These are phyloP conservation scores for Coemansia sp. DNA, from an alignment of 371 early-diverging fungal species.

Conservation along the genomic window DNA sequence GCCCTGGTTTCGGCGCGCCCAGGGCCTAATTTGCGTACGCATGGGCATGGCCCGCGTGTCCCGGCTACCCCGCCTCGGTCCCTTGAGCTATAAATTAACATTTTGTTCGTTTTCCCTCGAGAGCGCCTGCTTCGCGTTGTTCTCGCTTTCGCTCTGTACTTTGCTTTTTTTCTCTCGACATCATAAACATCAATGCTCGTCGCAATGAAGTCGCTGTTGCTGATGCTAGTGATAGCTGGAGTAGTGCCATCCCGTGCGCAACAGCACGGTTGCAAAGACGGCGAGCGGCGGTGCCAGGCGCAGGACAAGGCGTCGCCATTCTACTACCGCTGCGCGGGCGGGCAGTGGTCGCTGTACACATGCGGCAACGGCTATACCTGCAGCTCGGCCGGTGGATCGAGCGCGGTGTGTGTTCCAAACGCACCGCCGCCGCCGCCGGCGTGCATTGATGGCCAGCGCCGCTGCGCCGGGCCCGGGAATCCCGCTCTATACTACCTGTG, in stretches of 20 bases:
- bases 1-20: slow-evolving; percentile 1
- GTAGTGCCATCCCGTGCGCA: neutral
- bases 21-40: neutral
- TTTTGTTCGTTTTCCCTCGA: neutral
- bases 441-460: slow-evolving; percentile 35
- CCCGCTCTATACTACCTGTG: slow-evolving; percentile 37
- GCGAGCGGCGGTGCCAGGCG: slow-evolving; percentile 26
- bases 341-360: slow-evolving; percentile 35
- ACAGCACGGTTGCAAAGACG: slow-evolving; percentile 20
- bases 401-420: slow-evolving; percentile 12
- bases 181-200: neutral
- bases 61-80: neutral
- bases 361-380: slow-evolving; percentile 40
- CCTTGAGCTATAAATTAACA: slow-evolving; percentile 2
- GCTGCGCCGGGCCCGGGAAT: slow-evolving; percentile 26
- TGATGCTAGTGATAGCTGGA: neutral
- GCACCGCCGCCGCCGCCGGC: slow-evolving; percentile 13
- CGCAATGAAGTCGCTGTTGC: neutral
- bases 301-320: slow-evolving; percentile 22
- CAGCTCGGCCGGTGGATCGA: slow-evolving; percentile 5
- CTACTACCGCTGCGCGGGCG: slow-evolving; percentile 33
- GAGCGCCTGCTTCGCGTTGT: neutral
- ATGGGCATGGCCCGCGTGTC: neutral
- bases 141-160: slow-evolving; percentile 7
- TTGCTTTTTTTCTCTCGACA: neutral